phyloP scores from a whole-genome alignment of 1,284 basidiomycete species.

The Dichomitus squalens region DNA sequence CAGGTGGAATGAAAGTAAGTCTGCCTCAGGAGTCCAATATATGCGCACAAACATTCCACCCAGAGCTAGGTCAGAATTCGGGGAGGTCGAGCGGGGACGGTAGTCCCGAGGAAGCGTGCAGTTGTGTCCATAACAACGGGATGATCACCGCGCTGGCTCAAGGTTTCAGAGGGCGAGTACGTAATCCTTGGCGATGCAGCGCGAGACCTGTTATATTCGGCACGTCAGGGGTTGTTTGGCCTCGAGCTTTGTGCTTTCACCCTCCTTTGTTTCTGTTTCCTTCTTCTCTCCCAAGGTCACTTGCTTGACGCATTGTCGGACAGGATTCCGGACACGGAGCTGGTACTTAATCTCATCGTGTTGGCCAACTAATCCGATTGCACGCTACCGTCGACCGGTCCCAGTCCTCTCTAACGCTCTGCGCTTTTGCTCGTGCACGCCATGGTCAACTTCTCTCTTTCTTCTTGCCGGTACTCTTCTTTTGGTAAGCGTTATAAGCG shows the following conservation, averaged over 20 bases:
- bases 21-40: too few relatives aligned
- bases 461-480: constrained; percentile 33
- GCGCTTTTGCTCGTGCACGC: constrained; percentile 21
- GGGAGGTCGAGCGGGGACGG: background rate
- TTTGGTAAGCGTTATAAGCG: constrained; percentile 29
- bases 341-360: constrained; percentile 33
- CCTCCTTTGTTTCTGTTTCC: constrained; percentile 18
- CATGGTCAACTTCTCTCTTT: constrained; percentile 31
- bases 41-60: too few relatives aligned
- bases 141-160: constrained; percentile 11
- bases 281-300: constrained; percentile 23
- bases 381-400: constrained; percentile 35
- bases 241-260: constrained; percentile 22
- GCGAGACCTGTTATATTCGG: constrained; percentile 5
- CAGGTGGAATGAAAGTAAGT: too few relatives aligned
- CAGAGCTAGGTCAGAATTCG: background rate
- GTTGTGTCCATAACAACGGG: constrained; percentile 20
- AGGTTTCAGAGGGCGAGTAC: constrained; percentile 13
- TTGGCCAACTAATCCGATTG: constrained; percentile 21
- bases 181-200: constrained; percentile 21
- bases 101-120: too few relatives aligned
- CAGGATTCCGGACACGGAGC: constrained; percentile 38
- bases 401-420: constrained; percentile 22
- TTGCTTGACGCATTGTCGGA: constrained; percentile 33
- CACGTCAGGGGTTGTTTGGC: background rate